Evolutionary conservation across 2,329 filamentous ascomycete species (phyloP), one percentile per base, ranked within the genome.

Genomic region (Fulvia fulva): DNA sequence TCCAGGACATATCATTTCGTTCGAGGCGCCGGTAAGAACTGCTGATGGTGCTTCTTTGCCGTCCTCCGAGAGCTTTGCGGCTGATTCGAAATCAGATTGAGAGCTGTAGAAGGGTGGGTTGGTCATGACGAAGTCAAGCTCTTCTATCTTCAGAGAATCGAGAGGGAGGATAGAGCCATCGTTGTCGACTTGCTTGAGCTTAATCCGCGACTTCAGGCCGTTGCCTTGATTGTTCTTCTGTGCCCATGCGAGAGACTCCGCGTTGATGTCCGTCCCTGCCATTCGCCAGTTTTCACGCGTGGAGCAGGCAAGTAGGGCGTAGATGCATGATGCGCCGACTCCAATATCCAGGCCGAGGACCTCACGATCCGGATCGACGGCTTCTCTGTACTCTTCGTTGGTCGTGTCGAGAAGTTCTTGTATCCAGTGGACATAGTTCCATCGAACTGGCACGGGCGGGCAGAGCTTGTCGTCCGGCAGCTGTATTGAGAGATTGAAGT

Each of bases 61-160:
- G 22, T 19, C 30, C 32, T 32, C 37, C 16, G 49, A 56, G 83
- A 83, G 0, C 37, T 80, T 73, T 26, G 75, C 70, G 1, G 87
- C 87, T 3, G 78, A 75, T 2, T 81, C 65, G 74, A 97, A 83
- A 52, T 95, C 91, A 5, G 80, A 74, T 2, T 82, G 76, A 0
- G 89, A 91, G n/a, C 80, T 74, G 77, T 97, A 97, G 76, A 99
- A 99, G 0, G 94, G 94, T 0, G 94, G 94, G 65, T 99, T 99
- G 63, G 88, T 93, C 86, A 97, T 95, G 58, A 84, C 86, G 71
- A 97, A 97, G 70, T 93, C 87, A 45, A 96, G 78, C 2, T 77
- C 80, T 9, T 68, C 61, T n/a, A 83, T 70, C 22, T 72, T 74
- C 0, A 86, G 69, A 0, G 79, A 78, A 41, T 85, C 77, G 0